These are phyloP conservation scores for Cystofilobasidium ferigula DNA, from an alignment of 768 basidiomycete genomes.

Conservation along the genomic window DNA sequence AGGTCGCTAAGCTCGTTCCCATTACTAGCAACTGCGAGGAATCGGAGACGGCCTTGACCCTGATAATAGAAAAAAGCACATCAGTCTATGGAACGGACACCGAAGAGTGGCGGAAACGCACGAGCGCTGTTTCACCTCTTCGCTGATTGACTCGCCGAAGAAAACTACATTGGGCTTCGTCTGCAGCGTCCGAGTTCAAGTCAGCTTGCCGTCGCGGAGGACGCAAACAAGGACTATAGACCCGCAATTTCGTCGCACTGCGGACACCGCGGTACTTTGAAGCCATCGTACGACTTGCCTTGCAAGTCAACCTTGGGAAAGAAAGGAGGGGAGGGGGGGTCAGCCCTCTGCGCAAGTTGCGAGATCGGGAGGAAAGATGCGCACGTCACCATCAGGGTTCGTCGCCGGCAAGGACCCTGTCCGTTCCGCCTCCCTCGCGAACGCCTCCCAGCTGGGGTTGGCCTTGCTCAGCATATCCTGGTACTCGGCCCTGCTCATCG, in stretches of 20 bases:
- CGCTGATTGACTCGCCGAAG: constrained; percentile 68
- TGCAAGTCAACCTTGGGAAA: constrained; percentile 60
- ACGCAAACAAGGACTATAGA: constrained; percentile 4
- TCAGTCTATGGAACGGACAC: constrained; percentile 18
- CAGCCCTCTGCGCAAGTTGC: too few relatives aligned
- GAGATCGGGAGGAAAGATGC: constrained; percentile 25
- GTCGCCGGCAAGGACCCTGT: constrained; percentile 50
- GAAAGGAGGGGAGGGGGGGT: too few relatives aligned
- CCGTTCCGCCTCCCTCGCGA: constrained; percentile 50
- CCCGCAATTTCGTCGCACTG: constrained; percentile 47
- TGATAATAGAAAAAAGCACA: constrained; percentile 11
- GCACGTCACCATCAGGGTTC: constrained; percentile 86
- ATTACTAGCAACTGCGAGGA: constrained; percentile 63
- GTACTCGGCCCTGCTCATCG: constrained; percentile 54
- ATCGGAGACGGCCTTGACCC: constrained; percentile 42
- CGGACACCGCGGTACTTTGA: constrained; percentile 67
- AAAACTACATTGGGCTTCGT: constrained; percentile 19
- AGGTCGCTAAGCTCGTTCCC: constrained; percentile 86
- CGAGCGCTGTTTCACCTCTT: constrained; percentile 58
- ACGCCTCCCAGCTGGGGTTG: constrained; percentile 65
- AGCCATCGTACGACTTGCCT: constrained; percentile 63
- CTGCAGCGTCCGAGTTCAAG: constrained; percentile 64
- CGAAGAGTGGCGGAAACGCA: constrained; percentile 31
- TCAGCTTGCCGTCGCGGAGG: constrained; percentile 29
- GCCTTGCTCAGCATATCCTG: constrained; percentile 50